Conservation (phyloP, 805 yeast species). For the Millerago galiae region DNA sequence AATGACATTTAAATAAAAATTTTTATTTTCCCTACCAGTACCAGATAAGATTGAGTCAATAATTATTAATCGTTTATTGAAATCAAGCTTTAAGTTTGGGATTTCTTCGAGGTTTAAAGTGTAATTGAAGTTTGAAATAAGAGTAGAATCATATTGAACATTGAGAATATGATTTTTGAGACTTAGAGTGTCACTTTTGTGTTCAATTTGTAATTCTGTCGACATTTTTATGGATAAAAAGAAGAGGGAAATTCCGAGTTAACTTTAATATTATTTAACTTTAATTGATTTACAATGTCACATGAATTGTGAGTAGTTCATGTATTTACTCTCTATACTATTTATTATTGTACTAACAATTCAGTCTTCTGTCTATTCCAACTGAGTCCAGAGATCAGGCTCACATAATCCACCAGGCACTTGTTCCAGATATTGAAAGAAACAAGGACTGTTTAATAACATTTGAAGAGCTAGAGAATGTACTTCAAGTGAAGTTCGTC, state of each 20-base stretch:
- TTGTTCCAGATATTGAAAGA: conserved; percentile 45
- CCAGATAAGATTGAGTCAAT: conserved; percentile 34
- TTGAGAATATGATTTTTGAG: too few relatives aligned
- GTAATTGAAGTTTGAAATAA: too few relatives aligned
- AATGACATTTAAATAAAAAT: conserved; percentile 38
- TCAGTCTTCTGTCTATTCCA: conserved; percentile 50
- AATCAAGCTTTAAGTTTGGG: background rate
- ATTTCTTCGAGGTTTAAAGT: background rate
- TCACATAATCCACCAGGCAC: conserved; percentile 40
- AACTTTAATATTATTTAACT: too few relatives aligned
- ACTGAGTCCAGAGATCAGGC: conserved; percentile 57
- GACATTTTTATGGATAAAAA: too few relatives aligned
- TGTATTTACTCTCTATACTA: too few relatives aligned
- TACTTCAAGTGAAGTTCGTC: conserved; percentile 41
- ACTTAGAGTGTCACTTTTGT: too few relatives aligned
- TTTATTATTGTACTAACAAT: background rate
- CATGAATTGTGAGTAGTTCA: background rate
- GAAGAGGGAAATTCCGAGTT: too few relatives aligned
- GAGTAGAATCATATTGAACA: too few relatives aligned
- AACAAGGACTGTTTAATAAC: conserved; percentile 47
- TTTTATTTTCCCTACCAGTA: conserved; percentile 27
- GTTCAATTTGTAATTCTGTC: too few relatives aligned
- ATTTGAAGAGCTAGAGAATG: conserved; percentile 30
- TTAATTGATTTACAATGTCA: background rate
- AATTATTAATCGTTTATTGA: conserved; percentile 15